Evolutionary conservation across 1,284 basidiomycete genomes (phyloP), one percentile per base, ranked within the genome.

Genomic region (Stygiomarasmius scandens): DNA sequence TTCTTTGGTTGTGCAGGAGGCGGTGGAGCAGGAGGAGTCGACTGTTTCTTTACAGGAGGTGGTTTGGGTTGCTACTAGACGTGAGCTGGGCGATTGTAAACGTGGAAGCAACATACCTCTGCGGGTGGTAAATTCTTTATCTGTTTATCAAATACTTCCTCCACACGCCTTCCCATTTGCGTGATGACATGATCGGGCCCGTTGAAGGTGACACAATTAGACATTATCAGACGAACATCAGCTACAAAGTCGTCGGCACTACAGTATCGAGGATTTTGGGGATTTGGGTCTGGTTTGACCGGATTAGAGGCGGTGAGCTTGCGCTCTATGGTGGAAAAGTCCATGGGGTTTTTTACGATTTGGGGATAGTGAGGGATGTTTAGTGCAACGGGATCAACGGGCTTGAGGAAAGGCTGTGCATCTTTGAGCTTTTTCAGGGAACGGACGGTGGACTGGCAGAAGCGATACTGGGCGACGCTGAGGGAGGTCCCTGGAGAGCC

Each of bases 281-380:
- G 73, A 65, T 88, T 90, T 16, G 79, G 71, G 61, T 92, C 90
- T 29, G 86, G 86, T 71, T 93, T 94, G 63, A 78, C 71, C 3
- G 92, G 90, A 66, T 91, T 92, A 9, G 90, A 91, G 1, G 89
- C 85, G 27, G 73, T 69, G 41, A 98, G 80, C 75, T 98, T 97
- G 66, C 85, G 85, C 74, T 98, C 96, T 61, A 98, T 85, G 22
- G 96, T 97, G n/a, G 86, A 83, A 51, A 99, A 84, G 71, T 99
- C 97, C 93, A 98, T 98, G 0, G 97, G 97, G 32, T 83, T 84
- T 67, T 88, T 91, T 75, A 99, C 87, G 69, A 98, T 87, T 55
- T 82, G 82, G 47, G 84, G 84, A 69, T 99, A 99, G 69, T 96
- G 94, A 12, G 95, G 97, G 60, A 99, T 92, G 65, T 88, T 89